A percentile compares a stretch with the other conserved stretches of the same genome.
Conservation (phyloP, 345 rosid species). For the Linum usitatissimum region DNA sequence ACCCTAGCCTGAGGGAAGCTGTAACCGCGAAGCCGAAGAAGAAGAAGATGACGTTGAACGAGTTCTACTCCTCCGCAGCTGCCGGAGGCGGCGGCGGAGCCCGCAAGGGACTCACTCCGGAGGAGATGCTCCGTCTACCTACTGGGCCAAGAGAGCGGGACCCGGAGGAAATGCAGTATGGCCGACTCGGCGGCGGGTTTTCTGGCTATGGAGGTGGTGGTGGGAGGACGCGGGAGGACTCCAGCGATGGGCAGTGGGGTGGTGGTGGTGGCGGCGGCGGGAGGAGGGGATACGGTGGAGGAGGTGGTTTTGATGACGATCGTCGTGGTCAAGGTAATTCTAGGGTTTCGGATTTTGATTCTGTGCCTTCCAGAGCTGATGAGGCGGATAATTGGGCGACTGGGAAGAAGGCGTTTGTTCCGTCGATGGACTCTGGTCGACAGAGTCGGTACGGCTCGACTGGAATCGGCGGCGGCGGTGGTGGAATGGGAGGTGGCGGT, state of each 20-base stretch:
- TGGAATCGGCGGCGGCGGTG: constrained; percentile 24
- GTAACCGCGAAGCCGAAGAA: constrained; percentile 59
- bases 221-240: constrained; percentile 33
- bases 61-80: constrained; percentile 33
- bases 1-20: constrained; percentile 70
- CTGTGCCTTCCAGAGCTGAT: constrained; percentile 67
- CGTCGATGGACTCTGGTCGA: constrained; percentile 46
- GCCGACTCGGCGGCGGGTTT: constrained; percentile 53
- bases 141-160: constrained; percentile 89
- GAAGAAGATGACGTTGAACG: constrained; percentile 67
- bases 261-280: constrained; percentile 40
- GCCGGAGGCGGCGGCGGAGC: neutral
- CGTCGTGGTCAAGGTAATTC: constrained; percentile 44
- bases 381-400: constrained; percentile 84
- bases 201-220: constrained; percentile 38
- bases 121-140: constrained; percentile 75
- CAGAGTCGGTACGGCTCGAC: constrained; percentile 46
- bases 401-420: constrained; percentile 40
- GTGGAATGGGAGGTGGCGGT: constrained; percentile 20
- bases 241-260: constrained; percentile 34
- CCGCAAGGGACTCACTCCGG: constrained; percentile 47
- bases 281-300: constrained; percentile 51
- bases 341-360: constrained; percentile 77
- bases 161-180: constrained; percentile 74
- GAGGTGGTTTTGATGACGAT: constrained; percentile 67